Evolutionary conservation across 139 green algal species (phyloP).

Genomic region (Yamagishiella unicocca): DNA sequence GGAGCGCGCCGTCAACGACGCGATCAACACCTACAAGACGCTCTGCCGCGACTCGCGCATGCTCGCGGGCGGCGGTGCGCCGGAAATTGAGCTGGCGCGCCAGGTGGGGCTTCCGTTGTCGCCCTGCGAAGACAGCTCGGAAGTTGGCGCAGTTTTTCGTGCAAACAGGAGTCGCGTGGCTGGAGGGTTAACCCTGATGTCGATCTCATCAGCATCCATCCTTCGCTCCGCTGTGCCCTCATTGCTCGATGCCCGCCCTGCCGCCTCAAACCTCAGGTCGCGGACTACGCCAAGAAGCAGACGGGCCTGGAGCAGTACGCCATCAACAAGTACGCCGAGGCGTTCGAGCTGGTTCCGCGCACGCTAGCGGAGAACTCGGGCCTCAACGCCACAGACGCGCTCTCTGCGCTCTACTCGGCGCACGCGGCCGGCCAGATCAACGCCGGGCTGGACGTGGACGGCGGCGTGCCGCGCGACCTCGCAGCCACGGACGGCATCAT

Average conservation of each 20-base stretch:
- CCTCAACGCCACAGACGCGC: constrained; percentile 73
- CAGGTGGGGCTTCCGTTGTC: constrained; percentile 59
- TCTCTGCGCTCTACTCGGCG: constrained; percentile 88
- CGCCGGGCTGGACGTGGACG: constrained; percentile 92
- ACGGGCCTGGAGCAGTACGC: constrained; percentile 98
- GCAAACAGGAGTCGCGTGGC: too few relatives aligned
- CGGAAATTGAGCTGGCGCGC: constrained; percentile 91
- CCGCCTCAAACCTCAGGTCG: too few relatives aligned
- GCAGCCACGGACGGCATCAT: constrained; percentile 66
- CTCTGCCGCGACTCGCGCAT: constrained; percentile 85
- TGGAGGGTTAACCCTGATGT: too few relatives aligned
- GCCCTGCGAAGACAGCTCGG: too few relatives aligned
- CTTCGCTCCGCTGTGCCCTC: too few relatives aligned
- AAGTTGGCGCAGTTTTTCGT: too few relatives aligned
- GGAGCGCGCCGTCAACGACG: constrained; percentile 96
- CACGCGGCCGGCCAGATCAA: constrained; percentile 81
- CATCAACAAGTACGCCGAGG: constrained; percentile 92
- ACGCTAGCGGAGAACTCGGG: constrained; percentile 92
- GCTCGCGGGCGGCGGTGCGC: constrained; percentile 88
- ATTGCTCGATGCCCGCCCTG: too few relatives aligned
- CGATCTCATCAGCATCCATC: too few relatives aligned
- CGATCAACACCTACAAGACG: constrained; percentile 96
- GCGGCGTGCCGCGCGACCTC: constrained; percentile 79
- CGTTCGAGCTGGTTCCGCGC: constrained; percentile 94
- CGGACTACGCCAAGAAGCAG: constrained; percentile 82